Evolutionary conservation across 148 eudicot genomes (phyloP).

Genomic region (Vaccinium darrowii): DNA sequence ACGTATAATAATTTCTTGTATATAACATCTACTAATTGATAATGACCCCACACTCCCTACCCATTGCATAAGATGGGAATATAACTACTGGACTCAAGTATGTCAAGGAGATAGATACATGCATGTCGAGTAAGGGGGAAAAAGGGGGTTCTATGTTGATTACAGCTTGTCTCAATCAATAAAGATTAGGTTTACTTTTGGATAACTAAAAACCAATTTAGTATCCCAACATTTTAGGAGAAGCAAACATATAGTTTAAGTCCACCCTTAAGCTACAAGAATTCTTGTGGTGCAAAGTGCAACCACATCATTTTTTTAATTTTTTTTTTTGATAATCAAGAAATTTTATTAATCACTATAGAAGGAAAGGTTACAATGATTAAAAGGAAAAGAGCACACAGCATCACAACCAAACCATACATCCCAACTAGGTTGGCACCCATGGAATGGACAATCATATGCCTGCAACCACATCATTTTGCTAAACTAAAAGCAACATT

Average conservation of each 20-base stretch:
- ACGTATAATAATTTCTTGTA: no score
- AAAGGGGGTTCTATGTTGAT: neutral
- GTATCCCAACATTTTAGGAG: neutral
- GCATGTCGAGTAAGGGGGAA: neutral
- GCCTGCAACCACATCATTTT: no score
- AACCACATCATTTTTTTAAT: neutral
- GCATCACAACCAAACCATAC: no score
- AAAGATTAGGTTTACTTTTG: conserved; percentile 7
- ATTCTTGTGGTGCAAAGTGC: neutral
- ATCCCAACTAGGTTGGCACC: no score
- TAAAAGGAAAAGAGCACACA: no score
- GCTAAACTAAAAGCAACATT: neutral
- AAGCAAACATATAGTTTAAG: neutral
- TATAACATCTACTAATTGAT: no score
- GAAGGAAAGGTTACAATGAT: no score
- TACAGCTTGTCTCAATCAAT: neutral
- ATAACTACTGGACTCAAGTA: neutral
- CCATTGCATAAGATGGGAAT: neutral
- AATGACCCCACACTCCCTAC: neutral
- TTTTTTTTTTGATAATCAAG: no score
- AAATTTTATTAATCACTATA: no score
- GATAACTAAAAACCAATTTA: neutral
- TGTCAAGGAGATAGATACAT: neutral
- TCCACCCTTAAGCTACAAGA: neutral
- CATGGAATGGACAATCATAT: no score